Evolutionary conservation across 352 stramenopile species (phyloP), one percentile per base, ranked within the genome.

Genomic region (Phytopythium montanum): DNA sequence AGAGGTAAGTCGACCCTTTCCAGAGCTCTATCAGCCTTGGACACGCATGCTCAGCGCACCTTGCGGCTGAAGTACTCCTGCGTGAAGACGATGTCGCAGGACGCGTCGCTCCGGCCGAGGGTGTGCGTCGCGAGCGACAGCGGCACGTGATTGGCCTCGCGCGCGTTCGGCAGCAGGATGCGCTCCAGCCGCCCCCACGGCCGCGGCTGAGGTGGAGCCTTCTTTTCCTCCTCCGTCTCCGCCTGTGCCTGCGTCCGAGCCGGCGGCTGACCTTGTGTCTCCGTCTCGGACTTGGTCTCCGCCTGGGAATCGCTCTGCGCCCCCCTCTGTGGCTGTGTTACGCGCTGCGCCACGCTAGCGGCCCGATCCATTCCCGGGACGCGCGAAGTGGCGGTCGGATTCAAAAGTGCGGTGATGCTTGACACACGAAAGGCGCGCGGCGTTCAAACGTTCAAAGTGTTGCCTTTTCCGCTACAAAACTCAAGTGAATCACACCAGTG

Each of bases 181-280:
- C 82, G 65, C 65, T 73, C 74, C 56, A 90, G 80, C 23, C 78
- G 78, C 5, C 76, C 82, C 82, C 82, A 92, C 10, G 76, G 70
- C 53, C 66, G 60, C 39, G 73, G 52, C 54, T 54, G 31, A n/a
- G n/a, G n/a, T n/a, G n/a, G n/a, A n/a, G n/a, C n/a, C n/a, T n/a
- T n/a, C 33, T 13, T 21, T 14, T 31, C 10, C 19, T 29, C 44
- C 44, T 2, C 3, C 9, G 9, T 3, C 44, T 29, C 21, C 41
- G 19, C 7, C 44, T 19, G 7, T 8, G 13, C 10, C 25, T 48
- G 52, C 12, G 50, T 31, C 31, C 4, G 50, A 8, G 50, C 6
- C 29, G 19, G 29, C 7, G 5, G 1, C 46, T 33, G 21, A 23
- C 12, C 21, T 26, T 54, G 21, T 18, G 46, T n/a, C 25, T 54